Evolutionary conservation across 2,329 filamentous ascomycete species (phyloP), one percentile per base, ranked within the genome.

Genomic region (Dactylella cylindrospora): DNA sequence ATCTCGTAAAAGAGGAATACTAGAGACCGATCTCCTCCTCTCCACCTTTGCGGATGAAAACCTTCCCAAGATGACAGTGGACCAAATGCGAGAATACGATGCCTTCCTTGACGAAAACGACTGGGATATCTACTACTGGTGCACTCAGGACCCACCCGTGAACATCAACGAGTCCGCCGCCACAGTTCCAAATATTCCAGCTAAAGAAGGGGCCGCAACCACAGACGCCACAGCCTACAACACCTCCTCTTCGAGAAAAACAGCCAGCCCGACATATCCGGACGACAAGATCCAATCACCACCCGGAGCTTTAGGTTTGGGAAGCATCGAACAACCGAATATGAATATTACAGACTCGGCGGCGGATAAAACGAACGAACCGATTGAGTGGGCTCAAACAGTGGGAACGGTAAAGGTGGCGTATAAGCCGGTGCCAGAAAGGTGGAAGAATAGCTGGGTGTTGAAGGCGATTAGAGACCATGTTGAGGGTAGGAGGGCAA

Each of bases 111-210:
- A 98, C 74, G 93, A 98, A 76, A 98, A 98, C 74, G 93, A 98
- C 77, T 98, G 93, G 93, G 93, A 98, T 73, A 96, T 98, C 65
- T 98, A 98, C 79, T 98, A 98, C 79, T 98, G 93, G 93, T 89
- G 88, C 2, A 98, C 93, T 12, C 93, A 98, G 74, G 84, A 89
- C 68, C 79, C 84, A 9, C 75, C 80, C 3, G 76, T 78, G 1
- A 80, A 80, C n/a, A 79, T 82, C 26, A 73, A 77, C 47, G 77
- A 81, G 54, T 77, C 77, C 39, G 78, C 79, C 3, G 79, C 82
- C 66, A 78, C 79, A 22, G 75, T 73, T 20, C 74, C 74, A n/a
- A 70, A 74, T 2, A 73, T 73, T 17, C 25, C 65, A 6, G 53
- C 68, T 41, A 68, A 65, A 66, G 72, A 49, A 72, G 75, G 66